Percentiles rank a stretch among this genome's conserved stretches.
phyloP scores from a whole-genome alignment of 352 stramenopile genomes.

The Thraustochytrium striatum region DNA sequence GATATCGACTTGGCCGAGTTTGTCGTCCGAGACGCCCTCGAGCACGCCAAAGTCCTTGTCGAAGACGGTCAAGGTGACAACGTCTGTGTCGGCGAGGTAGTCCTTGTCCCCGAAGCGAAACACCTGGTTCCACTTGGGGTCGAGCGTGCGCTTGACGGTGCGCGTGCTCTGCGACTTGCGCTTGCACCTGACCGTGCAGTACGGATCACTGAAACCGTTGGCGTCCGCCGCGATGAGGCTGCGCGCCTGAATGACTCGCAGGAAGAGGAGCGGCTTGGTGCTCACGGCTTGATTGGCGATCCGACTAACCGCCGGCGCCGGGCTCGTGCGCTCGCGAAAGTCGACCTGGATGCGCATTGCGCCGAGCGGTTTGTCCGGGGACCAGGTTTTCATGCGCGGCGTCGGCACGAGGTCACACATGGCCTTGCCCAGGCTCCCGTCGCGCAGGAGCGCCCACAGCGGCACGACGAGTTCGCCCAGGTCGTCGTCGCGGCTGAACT shows the following conservation, averaged over 20 bases:
- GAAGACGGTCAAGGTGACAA: not conserved
- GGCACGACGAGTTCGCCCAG: slow-evolving; percentile 64
- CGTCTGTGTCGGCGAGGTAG: slow-evolving; percentile 31
- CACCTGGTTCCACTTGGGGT: slow-evolving; percentile 44
- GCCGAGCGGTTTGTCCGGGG: not conserved
- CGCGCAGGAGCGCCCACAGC: slow-evolving; percentile 48
- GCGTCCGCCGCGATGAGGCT: slow-evolving; percentile 5
- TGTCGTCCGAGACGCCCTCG: slow-evolving; percentile 18
- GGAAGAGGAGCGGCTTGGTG: not conserved
- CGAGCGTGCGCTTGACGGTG: not conserved
- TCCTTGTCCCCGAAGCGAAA: slow-evolving; percentile 27
- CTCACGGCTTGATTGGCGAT: not conserved
- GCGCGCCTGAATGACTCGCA: slow-evolving; percentile 31
- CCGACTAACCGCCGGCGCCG: not conserved
- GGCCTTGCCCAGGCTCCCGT: not conserved
- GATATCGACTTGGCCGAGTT: slow-evolving; percentile 10
- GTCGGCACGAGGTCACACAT: not conserved
- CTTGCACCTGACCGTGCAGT: not conserved
- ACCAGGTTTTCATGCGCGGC: not conserved
- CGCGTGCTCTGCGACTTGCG: not conserved
- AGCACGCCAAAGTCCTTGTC: slow-evolving; percentile 38
- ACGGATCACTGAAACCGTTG: slow-evolving; percentile 44
- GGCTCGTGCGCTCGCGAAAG: not conserved
- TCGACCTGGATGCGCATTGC: not conserved
- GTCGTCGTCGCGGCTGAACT: slow-evolving; percentile 59